Percentiles rank a stretch among this genome's conserved stretches.
phyloP scores from a whole-genome alignment of 1,139 yeast species.

The Taphrina flavorubra region DNA sequence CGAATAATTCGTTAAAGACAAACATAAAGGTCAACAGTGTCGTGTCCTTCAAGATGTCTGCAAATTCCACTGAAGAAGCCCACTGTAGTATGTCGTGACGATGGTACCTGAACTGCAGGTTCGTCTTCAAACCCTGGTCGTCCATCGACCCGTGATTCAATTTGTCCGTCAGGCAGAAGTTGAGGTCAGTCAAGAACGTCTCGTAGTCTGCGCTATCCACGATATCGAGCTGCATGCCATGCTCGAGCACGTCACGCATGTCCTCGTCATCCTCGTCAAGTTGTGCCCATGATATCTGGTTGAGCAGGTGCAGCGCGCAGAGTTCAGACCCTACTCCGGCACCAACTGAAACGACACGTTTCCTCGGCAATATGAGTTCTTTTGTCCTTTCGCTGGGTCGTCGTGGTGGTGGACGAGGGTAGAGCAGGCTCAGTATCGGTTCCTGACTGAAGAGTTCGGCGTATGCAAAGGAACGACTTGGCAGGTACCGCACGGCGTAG shows the following conservation, averaged over 20 bases:
- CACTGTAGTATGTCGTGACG: conserved; percentile 26
- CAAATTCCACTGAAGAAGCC: conserved; percentile 9
- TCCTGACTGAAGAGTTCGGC: conserved; percentile 16
- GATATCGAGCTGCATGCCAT: conserved; percentile 19
- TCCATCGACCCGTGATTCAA: neutral
- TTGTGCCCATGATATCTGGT: neutral
- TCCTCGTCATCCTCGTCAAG: conserved; percentile 34
- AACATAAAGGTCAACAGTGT: conserved; percentile 37
- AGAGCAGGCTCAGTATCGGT: conserved; percentile 27
- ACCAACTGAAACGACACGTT: conserved; percentile 27
- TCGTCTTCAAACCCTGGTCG: neutral
- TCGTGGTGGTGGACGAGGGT: conserved; percentile 27
- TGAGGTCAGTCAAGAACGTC: conserved; percentile 11
- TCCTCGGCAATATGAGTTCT: conserved; percentile 3
- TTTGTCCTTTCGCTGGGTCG: conserved; percentile 21
- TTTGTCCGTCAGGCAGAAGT: neutral
- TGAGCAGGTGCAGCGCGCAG: conserved; percentile 29
- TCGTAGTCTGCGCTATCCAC: conserved; percentile 32
- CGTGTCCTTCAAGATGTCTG: conserved; percentile 18
- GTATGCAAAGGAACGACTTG: conserved; percentile 34
- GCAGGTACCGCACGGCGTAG: conserved; percentile 33
- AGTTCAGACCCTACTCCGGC: conserved; percentile 39
- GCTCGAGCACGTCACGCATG: conserved; percentile 13
- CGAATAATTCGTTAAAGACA: conserved; percentile 39
- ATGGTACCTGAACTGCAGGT: conserved; percentile 8